Evolutionary conservation across 164 flowering plant genomes (phyloP).

Genomic region (Brasenia schreberi): DNA sequence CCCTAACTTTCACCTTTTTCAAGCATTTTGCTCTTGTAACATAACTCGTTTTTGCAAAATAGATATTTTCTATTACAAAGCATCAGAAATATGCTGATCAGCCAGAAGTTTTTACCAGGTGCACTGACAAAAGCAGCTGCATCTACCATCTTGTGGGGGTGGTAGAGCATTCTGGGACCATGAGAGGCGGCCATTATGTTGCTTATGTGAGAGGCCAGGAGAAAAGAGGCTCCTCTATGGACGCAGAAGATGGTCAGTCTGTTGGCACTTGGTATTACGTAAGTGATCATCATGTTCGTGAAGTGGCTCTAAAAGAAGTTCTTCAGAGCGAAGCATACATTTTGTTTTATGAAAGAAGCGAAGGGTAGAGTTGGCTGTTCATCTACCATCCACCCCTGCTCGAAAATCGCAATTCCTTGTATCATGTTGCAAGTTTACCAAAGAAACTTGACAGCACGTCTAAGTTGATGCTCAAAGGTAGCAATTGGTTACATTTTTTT

Average conservation of each 20-base stretch:
- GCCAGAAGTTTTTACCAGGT: constrained; percentile 22
- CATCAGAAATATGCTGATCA: too few relatives aligned
- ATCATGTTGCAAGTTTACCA: background rate
- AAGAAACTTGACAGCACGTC: too few relatives aligned
- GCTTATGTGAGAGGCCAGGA: constrained; percentile 61
- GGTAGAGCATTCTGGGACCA: constrained; percentile 84
- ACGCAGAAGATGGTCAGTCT: background rate
- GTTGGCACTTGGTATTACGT: constrained; percentile 47
- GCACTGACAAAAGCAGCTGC: constrained; percentile 19
- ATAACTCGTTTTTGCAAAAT: too few relatives aligned
- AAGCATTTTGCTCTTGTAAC: too few relatives aligned
- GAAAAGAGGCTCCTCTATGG: constrained; percentile 5
- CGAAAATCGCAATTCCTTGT: background rate
- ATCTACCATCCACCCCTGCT: constrained; percentile 9
- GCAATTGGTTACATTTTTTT: too few relatives aligned
- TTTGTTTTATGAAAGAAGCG: constrained; percentile 51
- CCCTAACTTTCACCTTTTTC: too few relatives aligned
- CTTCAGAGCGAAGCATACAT: constrained; percentile 81
- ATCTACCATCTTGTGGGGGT: constrained; percentile 53
- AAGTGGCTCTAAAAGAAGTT: constrained; percentile 57
- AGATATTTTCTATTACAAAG: too few relatives aligned
- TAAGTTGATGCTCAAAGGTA: too few relatives aligned
- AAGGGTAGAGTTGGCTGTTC: background rate
- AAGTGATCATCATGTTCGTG: constrained; percentile 60
- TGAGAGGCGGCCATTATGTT: constrained; percentile 92